phyloP scores from a whole-genome alignment of 306 rosid genomes.

The Vachellia pachyceras region DNA sequence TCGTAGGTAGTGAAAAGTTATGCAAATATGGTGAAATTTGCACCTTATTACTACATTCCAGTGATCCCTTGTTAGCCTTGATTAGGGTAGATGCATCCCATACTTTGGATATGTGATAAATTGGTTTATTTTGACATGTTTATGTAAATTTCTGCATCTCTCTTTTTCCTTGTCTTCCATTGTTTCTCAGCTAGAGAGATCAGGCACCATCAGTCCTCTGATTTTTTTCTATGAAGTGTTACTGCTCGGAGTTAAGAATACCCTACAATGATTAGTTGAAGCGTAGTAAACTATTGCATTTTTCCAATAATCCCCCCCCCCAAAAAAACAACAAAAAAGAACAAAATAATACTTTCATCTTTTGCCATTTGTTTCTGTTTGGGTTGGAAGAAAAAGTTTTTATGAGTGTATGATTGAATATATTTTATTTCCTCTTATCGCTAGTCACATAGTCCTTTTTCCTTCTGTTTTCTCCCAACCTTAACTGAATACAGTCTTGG shows the following conservation, averaged over 20 bases:
- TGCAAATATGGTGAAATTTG: not conserved
- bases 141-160: not conserved
- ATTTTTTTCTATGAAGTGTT: not conserved
- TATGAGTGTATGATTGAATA: not conserved
- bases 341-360: not conserved
- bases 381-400: not conserved
- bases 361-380: not conserved
- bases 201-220: not conserved
- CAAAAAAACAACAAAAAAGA: no score
- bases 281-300: not conserved
- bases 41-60: not conserved
- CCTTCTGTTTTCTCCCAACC: not conserved
- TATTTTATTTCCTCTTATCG: not conserved
- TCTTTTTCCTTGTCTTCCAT: not conserved
- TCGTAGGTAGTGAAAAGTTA: not conserved
- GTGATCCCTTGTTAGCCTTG: not conserved
- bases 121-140: not conserved
- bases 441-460: not conserved
- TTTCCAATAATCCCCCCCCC: not conserved
- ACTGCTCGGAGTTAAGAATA: not conserved
- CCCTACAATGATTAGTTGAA: not conserved
- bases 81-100: not conserved
- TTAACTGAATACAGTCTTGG: not conserved
- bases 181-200: not conserved
- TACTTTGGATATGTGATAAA: not conserved